Evolutionary conservation across 2,329 filamentous ascomycete species (phyloP).

Genomic region (Aureobasidium sp.): DNA sequence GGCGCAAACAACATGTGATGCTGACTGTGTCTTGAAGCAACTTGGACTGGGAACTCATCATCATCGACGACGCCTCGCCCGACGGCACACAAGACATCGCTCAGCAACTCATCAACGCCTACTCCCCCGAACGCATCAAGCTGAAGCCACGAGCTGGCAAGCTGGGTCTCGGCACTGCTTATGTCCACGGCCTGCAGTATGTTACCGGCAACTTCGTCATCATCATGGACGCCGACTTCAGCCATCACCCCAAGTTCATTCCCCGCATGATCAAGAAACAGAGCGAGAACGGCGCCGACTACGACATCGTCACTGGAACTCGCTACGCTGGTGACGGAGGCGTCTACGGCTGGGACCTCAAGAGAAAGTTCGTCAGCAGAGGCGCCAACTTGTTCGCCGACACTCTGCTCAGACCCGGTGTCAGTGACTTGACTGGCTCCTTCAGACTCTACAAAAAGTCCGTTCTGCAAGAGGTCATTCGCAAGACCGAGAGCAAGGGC

Average conservation of each 20-base stretch:
- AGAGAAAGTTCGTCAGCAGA: slow-evolving; percentile 66
- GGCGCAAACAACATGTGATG: background rate
- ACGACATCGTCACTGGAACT: slow-evolving; percentile 95
- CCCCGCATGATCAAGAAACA: slow-evolving; percentile 84
- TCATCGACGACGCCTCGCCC: slow-evolving; percentile 95
- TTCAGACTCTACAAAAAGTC: slow-evolving; percentile 91
- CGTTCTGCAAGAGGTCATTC: slow-evolving; percentile 84
- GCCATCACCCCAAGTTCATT: slow-evolving; percentile 98
- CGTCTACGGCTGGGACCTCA: slow-evolving; percentile 94
- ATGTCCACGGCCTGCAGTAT: slow-evolving; percentile 89
- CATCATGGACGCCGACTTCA: slow-evolving; percentile 99
- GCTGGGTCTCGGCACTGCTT: slow-evolving; percentile 92
- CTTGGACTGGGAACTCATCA: slow-evolving; percentile 93
- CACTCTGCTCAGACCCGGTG: slow-evolving; percentile 83
- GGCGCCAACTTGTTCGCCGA: slow-evolving; percentile 95
- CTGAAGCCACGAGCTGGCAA: slow-evolving; percentile 89
- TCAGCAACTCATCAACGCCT: slow-evolving; percentile 80
- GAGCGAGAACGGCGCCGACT: slow-evolving; percentile 65
- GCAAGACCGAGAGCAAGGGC: slow-evolving; percentile 87
- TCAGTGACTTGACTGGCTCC: slow-evolving; percentile 90
- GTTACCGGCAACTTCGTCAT: slow-evolving; percentile 90
- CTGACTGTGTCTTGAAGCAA: slow-evolving; percentile 51
- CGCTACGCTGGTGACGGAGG: slow-evolving; percentile 80
- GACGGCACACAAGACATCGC: slow-evolving; percentile 91
- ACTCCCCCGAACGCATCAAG: slow-evolving; percentile 65